These are phyloP conservation scores for Fonsecaea multimorphosa DNA, from an alignment of 2,329 filamentous ascomycete species.

Conservation along the genomic window DNA sequence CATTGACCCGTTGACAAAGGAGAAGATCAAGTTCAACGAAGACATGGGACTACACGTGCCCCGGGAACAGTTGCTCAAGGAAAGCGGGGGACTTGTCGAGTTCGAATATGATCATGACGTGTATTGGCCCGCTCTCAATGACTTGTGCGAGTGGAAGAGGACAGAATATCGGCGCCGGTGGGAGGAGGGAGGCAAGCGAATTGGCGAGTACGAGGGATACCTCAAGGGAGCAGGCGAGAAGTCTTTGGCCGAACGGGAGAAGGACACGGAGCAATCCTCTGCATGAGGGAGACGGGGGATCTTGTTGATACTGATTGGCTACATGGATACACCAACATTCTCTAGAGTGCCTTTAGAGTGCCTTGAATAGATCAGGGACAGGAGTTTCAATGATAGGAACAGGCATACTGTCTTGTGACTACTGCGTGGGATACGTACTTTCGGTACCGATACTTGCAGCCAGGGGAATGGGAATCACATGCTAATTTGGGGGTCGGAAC, in stretches of 20 bases:
- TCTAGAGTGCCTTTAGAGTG: slow-evolving; percentile 1
- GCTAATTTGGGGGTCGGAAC: background rate
- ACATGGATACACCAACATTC: slow-evolving; percentile 1
- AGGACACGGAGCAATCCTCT: slow-evolving; percentile 19
- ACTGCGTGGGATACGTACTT: background rate
- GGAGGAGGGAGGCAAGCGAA: slow-evolving; percentile 76
- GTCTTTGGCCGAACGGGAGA: slow-evolving; percentile 45
- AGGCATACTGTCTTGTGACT: slow-evolving; percentile 21
- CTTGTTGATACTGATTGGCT: slow-evolving; percentile 4
- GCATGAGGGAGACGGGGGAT: background rate
- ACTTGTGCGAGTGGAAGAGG: slow-evolving; percentile 70
- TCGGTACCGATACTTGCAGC: background rate
- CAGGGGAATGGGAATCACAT: background rate
- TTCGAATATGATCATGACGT: slow-evolving; percentile 88
- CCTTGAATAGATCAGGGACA: slow-evolving; percentile 9
- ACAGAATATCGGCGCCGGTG: slow-evolving; percentile 71
- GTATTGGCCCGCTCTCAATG: slow-evolving; percentile 88
- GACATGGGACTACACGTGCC: slow-evolving; percentile 84
- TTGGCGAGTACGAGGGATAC: slow-evolving; percentile 88
- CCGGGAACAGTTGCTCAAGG: slow-evolving; percentile 78
- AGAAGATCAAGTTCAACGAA: slow-evolving; percentile 98
- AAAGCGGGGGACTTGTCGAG: slow-evolving; percentile 77
- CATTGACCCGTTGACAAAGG: slow-evolving; percentile 89
- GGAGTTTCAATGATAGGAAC: slow-evolving; percentile 11
- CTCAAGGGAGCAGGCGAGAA: slow-evolving; percentile 70